These are phyloP conservation scores for Piper longum DNA, from an alignment of 164 flowering plant species.

Conservation along the genomic window DNA sequence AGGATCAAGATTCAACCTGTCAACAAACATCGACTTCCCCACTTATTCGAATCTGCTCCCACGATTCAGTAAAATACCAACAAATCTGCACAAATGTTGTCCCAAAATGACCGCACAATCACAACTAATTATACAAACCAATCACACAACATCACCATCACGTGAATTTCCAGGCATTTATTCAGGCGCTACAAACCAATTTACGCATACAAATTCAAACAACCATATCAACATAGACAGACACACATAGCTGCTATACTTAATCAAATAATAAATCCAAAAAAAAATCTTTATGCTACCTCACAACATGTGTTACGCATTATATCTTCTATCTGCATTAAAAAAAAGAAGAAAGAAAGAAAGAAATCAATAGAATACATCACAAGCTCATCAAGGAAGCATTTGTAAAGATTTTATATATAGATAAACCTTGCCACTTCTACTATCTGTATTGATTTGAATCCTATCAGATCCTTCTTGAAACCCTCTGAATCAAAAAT, in stretches of 20 bases:
- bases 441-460: conserved; percentile 59
- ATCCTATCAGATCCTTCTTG: conserved; percentile 51
- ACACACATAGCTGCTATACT: no score
- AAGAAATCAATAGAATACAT: background rate
- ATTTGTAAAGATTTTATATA: background rate
- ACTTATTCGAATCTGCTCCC: conserved; percentile 91
- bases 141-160: no score
- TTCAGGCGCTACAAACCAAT: no score
- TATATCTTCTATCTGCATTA: conserved; percentile 64
- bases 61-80: conserved; percentile 89
- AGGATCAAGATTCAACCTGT: conserved; percentile 45
- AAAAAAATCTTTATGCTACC: conserved; percentile 25
- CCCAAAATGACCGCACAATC: background rate
- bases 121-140: no score
- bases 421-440: conserved; percentile 32
- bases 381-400: background rate
- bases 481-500: conserved; percentile 45
- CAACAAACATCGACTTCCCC: conserved; percentile 58
- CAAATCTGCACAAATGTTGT: conserved; percentile 42
- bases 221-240: no score
- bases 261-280: no score
- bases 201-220: no score
- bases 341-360: background rate
- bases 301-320: conserved; percentile 58
- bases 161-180: no score